Base-by-base conservation (phyloP, 2,329 filamentous ascomycete species). In the Fusarium nelsonii region DNA sequence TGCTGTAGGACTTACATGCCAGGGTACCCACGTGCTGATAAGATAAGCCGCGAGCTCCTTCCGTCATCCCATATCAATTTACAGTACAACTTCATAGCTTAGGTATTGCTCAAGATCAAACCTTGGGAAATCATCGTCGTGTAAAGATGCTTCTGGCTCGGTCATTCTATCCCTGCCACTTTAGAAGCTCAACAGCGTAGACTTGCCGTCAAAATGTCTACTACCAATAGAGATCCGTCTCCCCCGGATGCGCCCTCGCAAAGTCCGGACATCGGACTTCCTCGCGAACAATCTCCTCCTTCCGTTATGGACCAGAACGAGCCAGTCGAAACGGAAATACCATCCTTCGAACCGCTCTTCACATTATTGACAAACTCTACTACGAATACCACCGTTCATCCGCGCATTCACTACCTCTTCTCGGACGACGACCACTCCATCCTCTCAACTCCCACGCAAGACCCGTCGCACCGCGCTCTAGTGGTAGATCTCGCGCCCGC, bases 351-450 rank as follows among this genome's bases (percentile, higher is more conserved):
- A 44, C 92, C 93, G 4, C 91, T 97, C 82, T 97, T 97, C 83
- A 91, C 93, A 1, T 84, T 97, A 41, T 85, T 98, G 69, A 89
- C 92, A 75, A 94, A 97, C 78, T 81, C 86, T 12, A 86, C 88
- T n/a, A 90, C 88, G 10, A 86, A 88, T 73, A 88, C 92, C 45
- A 92, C 93, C 65, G 86, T 93, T 74, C 94, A 98, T 77, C 96
- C 95, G 2, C 89, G 88, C 54, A 89, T 97, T 2, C 93, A 95
- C 81, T 98, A 98, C 81, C 87, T 98, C 75, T 98, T 99, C 82
- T 88, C 88, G 72, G 94, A 98, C 79, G 96, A 98, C 79, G 94
- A 97, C 76, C 87, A 90, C 3, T 91, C 94, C 46, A 83, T 92
- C 44, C 83, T 97, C 37, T 91, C 88, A 37, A 90, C 91, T 3